These are phyloP conservation scores for Colletotrichum filicis DNA, from an alignment of 2,329 filamentous ascomycete genomes.

Conservation along the genomic window DNA sequence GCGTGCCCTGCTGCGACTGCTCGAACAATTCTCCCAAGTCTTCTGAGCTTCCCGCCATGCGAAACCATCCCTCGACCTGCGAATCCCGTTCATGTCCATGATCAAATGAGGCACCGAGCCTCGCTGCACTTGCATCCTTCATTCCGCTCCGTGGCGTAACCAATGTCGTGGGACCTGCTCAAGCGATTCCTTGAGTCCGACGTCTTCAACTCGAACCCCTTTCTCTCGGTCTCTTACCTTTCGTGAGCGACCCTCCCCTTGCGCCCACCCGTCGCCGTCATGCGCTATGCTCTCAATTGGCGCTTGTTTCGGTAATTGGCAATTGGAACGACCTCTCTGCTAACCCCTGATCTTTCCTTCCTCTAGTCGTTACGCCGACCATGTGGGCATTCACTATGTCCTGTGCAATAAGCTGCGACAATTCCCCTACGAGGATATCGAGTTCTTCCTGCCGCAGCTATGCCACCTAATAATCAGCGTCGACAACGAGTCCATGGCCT, in stretches of 20 bases:
- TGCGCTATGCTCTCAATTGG: constrained; percentile 1
- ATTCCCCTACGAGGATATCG: constrained; percentile 91
- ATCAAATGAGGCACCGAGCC: constrained; percentile 51
- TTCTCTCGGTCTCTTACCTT: constrained; percentile 88
- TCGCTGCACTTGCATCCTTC: constrained; percentile 41
- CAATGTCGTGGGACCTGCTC: constrained; percentile 87
- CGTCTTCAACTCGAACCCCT: constrained; percentile 92
- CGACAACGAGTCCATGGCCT: constrained; percentile 90
- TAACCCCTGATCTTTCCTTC: constrained; percentile 30
- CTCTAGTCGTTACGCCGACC: constrained; percentile 83
- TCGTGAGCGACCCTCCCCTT: constrained; percentile 69
- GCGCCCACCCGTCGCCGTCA: constrained; percentile 12
- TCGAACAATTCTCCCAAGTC: neutral
- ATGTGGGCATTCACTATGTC: constrained; percentile 90
- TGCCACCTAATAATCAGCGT: constrained; percentile 90
- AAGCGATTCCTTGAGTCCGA: constrained; percentile 93
- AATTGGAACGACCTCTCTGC: neutral
- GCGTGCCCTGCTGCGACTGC: constrained; percentile 9
- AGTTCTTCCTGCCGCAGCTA: constrained; percentile 90
- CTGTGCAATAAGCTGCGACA: constrained; percentile 89
- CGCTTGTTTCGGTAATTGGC: neutral
- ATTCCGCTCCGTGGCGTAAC: constrained; percentile 45
- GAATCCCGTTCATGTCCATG: constrained; percentile 43
- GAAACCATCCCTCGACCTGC: constrained; percentile 36
- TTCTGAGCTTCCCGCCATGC: constrained; percentile 39